Percentiles rank a stretch among this genome's conserved stretches.
Conservation (phyloP, 1,284 basidiomycete species). For the Phylloboletellus chloephorus region DNA sequence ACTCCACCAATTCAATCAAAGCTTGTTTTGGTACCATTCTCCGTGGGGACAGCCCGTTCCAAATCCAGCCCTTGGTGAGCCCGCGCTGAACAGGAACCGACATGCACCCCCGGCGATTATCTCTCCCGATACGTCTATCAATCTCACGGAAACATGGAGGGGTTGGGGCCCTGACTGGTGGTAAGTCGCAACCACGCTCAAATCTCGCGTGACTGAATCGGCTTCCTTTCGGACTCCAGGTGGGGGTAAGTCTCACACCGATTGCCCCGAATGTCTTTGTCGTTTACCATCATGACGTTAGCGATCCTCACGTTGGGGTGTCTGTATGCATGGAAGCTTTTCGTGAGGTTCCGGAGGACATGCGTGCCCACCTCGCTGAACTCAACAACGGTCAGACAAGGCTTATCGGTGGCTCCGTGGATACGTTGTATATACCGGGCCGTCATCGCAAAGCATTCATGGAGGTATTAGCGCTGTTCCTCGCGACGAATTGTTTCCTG, state of each 20-base stretch:
- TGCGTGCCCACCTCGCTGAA: slow-evolving; percentile 36
- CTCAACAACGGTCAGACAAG: slow-evolving; percentile 34
- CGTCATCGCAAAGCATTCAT: slow-evolving; percentile 36
- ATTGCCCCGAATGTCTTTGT: background rate
- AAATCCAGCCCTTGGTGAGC: slow-evolving; percentile 33
- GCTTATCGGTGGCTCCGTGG: slow-evolving; percentile 45
- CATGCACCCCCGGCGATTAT: slow-evolving; percentile 37
- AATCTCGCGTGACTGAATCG: slow-evolving; percentile 6
- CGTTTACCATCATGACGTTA: slow-evolving; percentile 15
- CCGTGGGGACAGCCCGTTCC: slow-evolving; percentile 40
- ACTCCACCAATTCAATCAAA: slow-evolving; percentile 41
- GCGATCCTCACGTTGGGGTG: slow-evolving; percentile 42
- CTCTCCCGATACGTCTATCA: slow-evolving; percentile 36
- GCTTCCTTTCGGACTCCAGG: slow-evolving; percentile 22
- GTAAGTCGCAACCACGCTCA: slow-evolving; percentile 23
- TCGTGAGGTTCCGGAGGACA: slow-evolving; percentile 29
- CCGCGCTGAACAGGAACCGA: slow-evolving; percentile 18
- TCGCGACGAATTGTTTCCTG: slow-evolving; percentile 45
- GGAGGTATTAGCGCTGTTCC: slow-evolving; percentile 39
- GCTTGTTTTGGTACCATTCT: slow-evolving; percentile 46
- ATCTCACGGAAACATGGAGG: slow-evolving; percentile 35
- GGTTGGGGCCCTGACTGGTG: slow-evolving; percentile 43
- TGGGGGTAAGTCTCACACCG: slow-evolving; percentile 34
- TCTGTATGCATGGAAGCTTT: slow-evolving; percentile 41
- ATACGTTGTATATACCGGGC: slow-evolving; percentile 46